Conservation (phyloP, 2,329 filamentous ascomycete genomes). For the Davidsoniella australis region DNA sequence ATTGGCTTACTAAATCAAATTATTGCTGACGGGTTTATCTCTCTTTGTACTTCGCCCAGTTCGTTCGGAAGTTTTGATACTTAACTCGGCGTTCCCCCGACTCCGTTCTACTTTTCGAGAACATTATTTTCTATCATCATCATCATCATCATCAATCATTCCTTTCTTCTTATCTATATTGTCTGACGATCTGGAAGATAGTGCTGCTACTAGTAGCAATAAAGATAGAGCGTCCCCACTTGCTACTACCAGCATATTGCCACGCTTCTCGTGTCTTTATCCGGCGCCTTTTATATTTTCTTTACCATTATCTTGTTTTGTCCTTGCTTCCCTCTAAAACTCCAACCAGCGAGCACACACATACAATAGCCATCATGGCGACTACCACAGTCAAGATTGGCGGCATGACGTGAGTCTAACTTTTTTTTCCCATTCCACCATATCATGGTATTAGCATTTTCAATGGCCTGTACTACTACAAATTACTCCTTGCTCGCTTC, state of each 20-base stretch:
- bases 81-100: no score
- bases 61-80: no score
- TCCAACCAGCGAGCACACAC: background rate
- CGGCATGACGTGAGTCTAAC: constrained; percentile 54
- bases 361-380: constrained; percentile 47
- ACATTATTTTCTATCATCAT: no score
- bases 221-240: background rate
- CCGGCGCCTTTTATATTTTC: background rate
- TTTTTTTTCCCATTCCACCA: constrained; percentile 7
- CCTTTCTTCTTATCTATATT: background rate
- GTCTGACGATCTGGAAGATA: background rate
- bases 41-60: no score
- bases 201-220: no score
- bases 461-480: background rate
- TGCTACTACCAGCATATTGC: background rate
- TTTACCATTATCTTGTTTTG: no score
- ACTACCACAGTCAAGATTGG: constrained; percentile 83
- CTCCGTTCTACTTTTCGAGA: no score
- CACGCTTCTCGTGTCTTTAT: no score
- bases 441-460: background rate
- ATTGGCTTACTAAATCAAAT: no score
- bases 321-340: no score
- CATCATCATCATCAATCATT: background rate
- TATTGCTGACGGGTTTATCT: no score
- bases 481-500: background rate